Percentiles rank a stretch among this genome's conserved stretches.
phyloP scores from a whole-genome alignment of 768 basidiomycete species.

The Boletellus emodensis region DNA sequence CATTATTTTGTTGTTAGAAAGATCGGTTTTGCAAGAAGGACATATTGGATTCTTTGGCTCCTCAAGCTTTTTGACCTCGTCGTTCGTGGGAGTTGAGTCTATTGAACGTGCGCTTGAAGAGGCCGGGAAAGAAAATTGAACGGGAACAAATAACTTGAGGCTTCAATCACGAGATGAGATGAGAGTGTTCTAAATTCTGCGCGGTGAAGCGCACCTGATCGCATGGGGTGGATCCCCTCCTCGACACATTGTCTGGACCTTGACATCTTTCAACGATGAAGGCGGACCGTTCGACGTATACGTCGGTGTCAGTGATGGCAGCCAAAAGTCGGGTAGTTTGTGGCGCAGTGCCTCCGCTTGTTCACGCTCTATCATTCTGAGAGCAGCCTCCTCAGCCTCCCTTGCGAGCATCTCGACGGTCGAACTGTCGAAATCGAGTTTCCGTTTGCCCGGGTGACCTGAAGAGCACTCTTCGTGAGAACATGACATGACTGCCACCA shows the following conservation, averaged over 20 bases:
- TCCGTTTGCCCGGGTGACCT: slow-evolving; percentile 72
- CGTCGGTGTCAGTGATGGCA: slow-evolving; percentile 88
- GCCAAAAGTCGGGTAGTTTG: slow-evolving; percentile 97
- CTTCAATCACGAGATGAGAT: slow-evolving; percentile 37
- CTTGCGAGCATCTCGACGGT: slow-evolving; percentile 66
- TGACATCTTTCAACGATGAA: slow-evolving; percentile 70
- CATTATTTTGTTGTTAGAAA: slow-evolving; percentile 74
- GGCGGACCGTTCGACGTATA: slow-evolving; percentile 60
- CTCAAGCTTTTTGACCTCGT: slow-evolving; percentile 41
- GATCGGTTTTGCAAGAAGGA: slow-evolving; percentile 79
- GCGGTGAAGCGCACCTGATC: slow-evolving; percentile 53
- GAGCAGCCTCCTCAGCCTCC: slow-evolving; percentile 86
- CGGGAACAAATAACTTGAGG: slow-evolving; percentile 75
- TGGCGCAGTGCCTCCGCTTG: slow-evolving; percentile 79
- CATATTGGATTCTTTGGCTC: slow-evolving; percentile 68
- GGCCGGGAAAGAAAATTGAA: slow-evolving; percentile 65
- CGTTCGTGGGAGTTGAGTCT: slow-evolving; percentile 35
- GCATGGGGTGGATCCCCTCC: slow-evolving; percentile 77
- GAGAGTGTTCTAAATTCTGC: not conserved
- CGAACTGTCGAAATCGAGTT: slow-evolving; percentile 77
- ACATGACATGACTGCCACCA: not conserved
- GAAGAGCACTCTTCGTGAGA: slow-evolving; percentile 4
- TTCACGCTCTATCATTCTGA: slow-evolving; percentile 78
- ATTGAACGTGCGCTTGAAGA: slow-evolving; percentile 37
- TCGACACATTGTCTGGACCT: slow-evolving; percentile 85